These are phyloP conservation scores for Aspergillus hiratsukae DNA, from an alignment of 2,329 filamentous ascomycete species.

Conservation along the genomic window DNA sequence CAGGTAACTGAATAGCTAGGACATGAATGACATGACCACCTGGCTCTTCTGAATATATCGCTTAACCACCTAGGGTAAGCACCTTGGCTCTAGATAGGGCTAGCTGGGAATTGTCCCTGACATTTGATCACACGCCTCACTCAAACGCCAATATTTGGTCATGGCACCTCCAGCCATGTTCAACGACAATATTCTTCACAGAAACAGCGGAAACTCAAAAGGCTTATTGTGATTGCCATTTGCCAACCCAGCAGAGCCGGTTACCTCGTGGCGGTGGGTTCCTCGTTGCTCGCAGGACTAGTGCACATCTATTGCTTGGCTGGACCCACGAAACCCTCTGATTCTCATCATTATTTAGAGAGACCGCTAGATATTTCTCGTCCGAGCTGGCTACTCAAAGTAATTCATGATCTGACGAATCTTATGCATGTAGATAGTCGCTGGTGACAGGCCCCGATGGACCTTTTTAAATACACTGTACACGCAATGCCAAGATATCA, in stretches of 20 bases:
- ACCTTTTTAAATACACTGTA: neutral
- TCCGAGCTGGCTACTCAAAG: neutral
- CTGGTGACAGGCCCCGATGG: neutral
- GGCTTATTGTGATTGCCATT: constrained; percentile 4
- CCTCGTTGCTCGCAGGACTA: constrained; percentile 16
- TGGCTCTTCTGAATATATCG: neutral
- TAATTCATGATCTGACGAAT: neutral
- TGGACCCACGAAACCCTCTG: neutral
- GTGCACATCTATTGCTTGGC: constrained; percentile 22
- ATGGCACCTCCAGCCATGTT: neutral
- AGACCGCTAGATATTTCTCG: neutral
- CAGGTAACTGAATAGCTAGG: neutral
- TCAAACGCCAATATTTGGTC: neutral
- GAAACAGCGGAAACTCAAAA: neutral
- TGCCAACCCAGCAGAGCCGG: constrained; percentile 18
- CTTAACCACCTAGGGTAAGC: neutral
- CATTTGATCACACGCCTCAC: neutral
- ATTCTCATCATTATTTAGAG: neutral
- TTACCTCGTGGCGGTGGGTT: constrained; percentile 24
- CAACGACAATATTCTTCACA: neutral
- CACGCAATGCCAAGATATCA: neutral
- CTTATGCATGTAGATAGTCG: neutral
- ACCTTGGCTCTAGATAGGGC: neutral
- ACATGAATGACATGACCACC: neutral
- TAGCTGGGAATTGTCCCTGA: neutral